Conservation (phyloP, 169 alveolate species). For the Besnoitia besnoiti region DNA sequence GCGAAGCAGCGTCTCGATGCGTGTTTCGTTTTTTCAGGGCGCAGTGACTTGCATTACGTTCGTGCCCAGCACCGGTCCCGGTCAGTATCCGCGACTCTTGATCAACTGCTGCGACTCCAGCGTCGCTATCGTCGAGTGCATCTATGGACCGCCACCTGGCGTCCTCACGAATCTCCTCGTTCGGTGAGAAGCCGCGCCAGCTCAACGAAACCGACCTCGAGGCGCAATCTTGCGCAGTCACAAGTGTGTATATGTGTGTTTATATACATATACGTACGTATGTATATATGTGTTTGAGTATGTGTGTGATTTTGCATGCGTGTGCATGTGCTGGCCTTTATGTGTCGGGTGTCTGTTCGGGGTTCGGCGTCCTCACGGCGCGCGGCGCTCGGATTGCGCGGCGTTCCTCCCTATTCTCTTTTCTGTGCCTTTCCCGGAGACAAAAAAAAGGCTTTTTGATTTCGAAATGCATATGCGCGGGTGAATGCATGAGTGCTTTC, state of each 20-base stretch:
- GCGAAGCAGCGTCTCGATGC: too few relatives aligned
- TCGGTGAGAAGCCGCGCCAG: conserved; percentile 46
- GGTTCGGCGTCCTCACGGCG: too few relatives aligned
- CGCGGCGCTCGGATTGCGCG: too few relatives aligned
- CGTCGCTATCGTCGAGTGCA: conserved; percentile 71
- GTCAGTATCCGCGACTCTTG: conserved; percentile 66
- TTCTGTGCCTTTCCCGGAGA: too few relatives aligned
- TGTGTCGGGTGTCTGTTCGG: not conserved
- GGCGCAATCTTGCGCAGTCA: not conserved
- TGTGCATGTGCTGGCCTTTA: not conserved
- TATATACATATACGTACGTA: not conserved
- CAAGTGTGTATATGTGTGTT: not conserved
- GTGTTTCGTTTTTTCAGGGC: not conserved
- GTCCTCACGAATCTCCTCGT: conserved; percentile 71
- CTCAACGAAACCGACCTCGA: not conserved
- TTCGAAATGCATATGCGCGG: too few relatives aligned
- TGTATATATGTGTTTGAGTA: not conserved
- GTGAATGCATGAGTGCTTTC: too few relatives aligned
- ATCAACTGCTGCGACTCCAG: conserved; percentile 72
- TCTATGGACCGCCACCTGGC: conserved; percentile 64
- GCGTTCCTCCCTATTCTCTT: too few relatives aligned
- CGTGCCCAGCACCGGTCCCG: conserved; percentile 62
- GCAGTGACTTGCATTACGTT: conserved; percentile 75
- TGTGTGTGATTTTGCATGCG: not conserved
- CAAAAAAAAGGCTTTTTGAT: too few relatives aligned